phyloP scores from a whole-genome alignment of 164 flowering plant genomes.

The Warburgia ugandensis region DNA sequence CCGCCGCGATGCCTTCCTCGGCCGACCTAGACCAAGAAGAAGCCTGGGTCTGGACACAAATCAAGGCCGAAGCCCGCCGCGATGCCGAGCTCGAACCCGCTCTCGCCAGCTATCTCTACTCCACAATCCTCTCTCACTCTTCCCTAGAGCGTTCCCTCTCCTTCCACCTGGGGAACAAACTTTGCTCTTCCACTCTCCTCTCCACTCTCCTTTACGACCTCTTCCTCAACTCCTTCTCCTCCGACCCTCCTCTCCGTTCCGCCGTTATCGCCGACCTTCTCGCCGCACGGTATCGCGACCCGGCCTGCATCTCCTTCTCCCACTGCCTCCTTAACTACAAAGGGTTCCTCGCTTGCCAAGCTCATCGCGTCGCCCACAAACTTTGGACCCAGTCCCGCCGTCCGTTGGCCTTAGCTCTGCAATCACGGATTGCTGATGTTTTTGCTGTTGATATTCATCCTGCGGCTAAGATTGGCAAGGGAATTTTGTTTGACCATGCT shows the following conservation, averaged over 20 bases:
- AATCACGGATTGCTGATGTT: slow-evolving; percentile 54
- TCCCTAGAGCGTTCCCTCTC: slow-evolving; percentile 55
- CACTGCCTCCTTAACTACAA: slow-evolving; percentile 87
- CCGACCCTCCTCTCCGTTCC: slow-evolving; percentile 37
- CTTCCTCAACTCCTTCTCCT: slow-evolving; percentile 60
- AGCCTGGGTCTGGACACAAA: slow-evolving; percentile 54
- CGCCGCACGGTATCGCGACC: slow-evolving; percentile 70
- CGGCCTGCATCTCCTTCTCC: slow-evolving; percentile 76
- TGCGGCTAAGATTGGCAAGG: slow-evolving; percentile 45
- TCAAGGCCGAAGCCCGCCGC: slow-evolving; percentile 61
- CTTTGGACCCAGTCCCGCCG: slow-evolving; percentile 46
- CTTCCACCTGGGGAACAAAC: slow-evolving; percentile 78
- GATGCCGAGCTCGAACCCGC: slow-evolving; percentile 86
- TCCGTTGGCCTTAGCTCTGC: slow-evolving; percentile 50
- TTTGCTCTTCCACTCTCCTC: slow-evolving; percentile 77
- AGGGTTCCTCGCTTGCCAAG: slow-evolving; percentile 74
- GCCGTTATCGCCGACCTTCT: slow-evolving; percentile 76
- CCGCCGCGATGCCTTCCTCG: no score
- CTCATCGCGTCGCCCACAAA: slow-evolving; percentile 51
- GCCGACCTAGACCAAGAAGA: no score
- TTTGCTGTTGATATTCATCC: slow-evolving; percentile 65
- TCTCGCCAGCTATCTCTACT: slow-evolving; percentile 76
- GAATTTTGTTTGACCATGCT: slow-evolving; percentile 54
- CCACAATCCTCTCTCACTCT: slow-evolving; percentile 78
- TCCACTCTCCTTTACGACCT: slow-evolving; percentile 80